Conservation (phyloP, 371 early-diverging fungal genomes). For the Gilbertella persicaria region DNA sequence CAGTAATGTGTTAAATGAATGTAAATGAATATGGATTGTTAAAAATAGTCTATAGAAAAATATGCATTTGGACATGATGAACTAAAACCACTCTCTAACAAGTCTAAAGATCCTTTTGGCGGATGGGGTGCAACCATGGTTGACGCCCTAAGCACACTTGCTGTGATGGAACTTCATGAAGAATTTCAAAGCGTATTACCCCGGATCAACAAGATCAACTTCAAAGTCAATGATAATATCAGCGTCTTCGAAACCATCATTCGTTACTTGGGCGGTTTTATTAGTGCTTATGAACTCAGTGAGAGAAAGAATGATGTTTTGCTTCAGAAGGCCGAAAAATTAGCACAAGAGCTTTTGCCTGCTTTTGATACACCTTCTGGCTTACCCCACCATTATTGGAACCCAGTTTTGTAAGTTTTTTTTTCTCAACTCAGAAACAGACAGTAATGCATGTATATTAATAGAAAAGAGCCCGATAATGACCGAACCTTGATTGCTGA, state of each 20-base stretch:
- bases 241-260: slow-evolving; percentile 90
- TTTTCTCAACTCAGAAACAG: background rate
- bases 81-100: slow-evolving; percentile 49
- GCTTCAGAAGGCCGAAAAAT: slow-evolving; percentile 50
- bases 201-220: slow-evolving; percentile 54
- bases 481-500: slow-evolving; percentile 66
- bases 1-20: slow-evolving; percentile 27
- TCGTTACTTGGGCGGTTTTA: slow-evolving; percentile 84
- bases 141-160: slow-evolving; percentile 82
- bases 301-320: slow-evolving; percentile 35
- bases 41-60: slow-evolving; percentile 19
- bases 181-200: slow-evolving; percentile 68
- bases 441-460: background rate
- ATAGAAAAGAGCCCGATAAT: slow-evolving; percentile 21
- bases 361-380: slow-evolving; percentile 68
- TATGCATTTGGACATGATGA: slow-evolving; percentile 65
- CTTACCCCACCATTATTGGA: slow-evolving; percentile 53
- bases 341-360: slow-evolving; percentile 54
- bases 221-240: slow-evolving; percentile 44
- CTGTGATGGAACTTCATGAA: slow-evolving; percentile 72
- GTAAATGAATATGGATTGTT: slow-evolving; percentile 2
- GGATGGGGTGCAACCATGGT: slow-evolving; percentile 78
- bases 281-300: slow-evolving; percentile 78
- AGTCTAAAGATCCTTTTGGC: slow-evolving; percentile 65
- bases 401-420: slow-evolving; percentile 31